Base-by-base conservation (phyloP, 495 filamentous ascomycete species). In the Tuber microsphaerosporum region DNA sequence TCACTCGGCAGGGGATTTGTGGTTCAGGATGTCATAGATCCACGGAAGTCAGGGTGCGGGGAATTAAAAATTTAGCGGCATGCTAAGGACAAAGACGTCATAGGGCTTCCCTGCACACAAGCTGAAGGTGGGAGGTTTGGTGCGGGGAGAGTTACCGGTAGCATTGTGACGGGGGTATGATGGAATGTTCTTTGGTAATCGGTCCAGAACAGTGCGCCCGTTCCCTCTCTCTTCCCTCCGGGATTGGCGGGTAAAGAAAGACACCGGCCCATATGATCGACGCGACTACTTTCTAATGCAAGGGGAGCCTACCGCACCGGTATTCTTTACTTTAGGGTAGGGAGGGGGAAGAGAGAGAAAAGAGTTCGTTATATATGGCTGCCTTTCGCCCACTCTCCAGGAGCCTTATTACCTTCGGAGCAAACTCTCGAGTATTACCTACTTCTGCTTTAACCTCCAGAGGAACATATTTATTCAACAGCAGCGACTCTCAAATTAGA, bases 161-260 rank as follows among this genome's bases (percentile, higher is more conserved):
- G 56, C 56, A 65, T 16, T 16, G 56, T 65, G 56, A 65, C 56
- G 56, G n/a, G 51, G 39, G n/a, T 42, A 75, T 78, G 76, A 79
- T 79, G 72, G 51, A 70, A 79, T 75, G 70, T 75, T 79, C 73
- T 68, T 68, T 69, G 37, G n/a, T 37, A 20, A 46, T 45, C 69
- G 68, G n/a, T 41, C 17, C 34, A 43, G 69, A 71, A 31, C 20
- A 6, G 39, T 41, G 5, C 39, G 2, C 9, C 37, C 71, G 34
- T 71, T 19, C 19, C n/a, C n/a, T 10, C 20, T 22, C 22, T 14
- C 22, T 61, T 61, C 51, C 12, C 56, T 65, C 56, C 8, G 14
- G 19, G 12, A 17, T 65, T 10, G 26, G 56, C 56, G 14, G 56
- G 56, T 34, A 34, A 31, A 26, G 56, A 12, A 31, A 17, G 16